phyloP scores from a whole-genome alignment of 345 rosid genomes.

The Trapa incisa region DNA sequence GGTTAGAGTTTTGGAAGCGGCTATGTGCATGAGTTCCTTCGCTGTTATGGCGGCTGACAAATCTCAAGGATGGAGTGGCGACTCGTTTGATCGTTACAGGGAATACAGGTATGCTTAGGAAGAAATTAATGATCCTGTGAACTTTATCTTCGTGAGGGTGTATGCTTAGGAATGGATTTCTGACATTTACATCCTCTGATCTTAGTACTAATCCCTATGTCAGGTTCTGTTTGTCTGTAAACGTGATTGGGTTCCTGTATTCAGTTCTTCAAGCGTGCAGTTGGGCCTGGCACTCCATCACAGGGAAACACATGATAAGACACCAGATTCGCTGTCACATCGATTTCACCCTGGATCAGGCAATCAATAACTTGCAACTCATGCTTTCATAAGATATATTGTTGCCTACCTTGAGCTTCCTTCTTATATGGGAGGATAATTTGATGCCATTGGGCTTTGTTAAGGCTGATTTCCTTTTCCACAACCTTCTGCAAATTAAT shows the following conservation, averaged over 20 bases:
- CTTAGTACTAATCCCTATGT: neutral
- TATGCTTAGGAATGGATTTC: too few species aligned
- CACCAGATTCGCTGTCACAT: conserved; percentile 42
- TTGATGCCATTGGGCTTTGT: too few species aligned
- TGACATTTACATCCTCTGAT: too few species aligned
- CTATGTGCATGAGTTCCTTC: conserved; percentile 78
- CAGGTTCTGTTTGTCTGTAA: conserved; percentile 81
- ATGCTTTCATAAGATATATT: too few species aligned
- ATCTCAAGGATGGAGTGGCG: conserved; percentile 96
- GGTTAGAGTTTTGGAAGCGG: conserved; percentile 52
- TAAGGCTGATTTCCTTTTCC: neutral
- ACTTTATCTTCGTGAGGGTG: too few species aligned
- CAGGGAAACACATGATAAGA: conserved; percentile 37
- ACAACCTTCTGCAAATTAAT: neutral
- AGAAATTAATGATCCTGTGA: too few species aligned
- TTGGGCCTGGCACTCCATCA: conserved; percentile 39
- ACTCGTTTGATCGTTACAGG: conserved; percentile 20
- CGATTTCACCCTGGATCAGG: conserved; percentile 89
- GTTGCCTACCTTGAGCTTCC: too few species aligned
- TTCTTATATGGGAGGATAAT: too few species aligned
- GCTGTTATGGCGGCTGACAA: conserved; percentile 92
- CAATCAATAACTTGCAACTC: conserved; percentile 10
- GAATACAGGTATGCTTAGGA: conserved; percentile 28
- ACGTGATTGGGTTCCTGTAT: conserved; percentile 63
- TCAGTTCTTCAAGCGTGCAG: conserved; percentile 65